Evolutionary conservation across 1,284 basidiomycete genomes (phyloP), one percentile per base, ranked within the genome.

Genomic region (Ustilago curta): DNA sequence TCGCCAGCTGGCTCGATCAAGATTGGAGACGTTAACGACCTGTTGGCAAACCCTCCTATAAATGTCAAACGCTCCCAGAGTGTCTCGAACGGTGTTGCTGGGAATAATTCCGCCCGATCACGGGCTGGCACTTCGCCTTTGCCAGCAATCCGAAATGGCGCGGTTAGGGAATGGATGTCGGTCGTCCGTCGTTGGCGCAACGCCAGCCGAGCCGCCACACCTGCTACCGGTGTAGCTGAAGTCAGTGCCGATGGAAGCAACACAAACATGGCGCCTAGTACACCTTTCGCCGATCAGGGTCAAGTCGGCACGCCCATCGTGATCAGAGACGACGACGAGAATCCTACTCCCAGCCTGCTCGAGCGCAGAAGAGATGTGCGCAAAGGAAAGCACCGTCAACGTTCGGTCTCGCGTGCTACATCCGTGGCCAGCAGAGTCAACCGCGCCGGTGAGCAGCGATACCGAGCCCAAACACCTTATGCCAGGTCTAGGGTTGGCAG

Each of bases 21-120:
- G 43, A 29, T 60, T 3, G 53, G 54, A 43, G 25, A 60, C 31
- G 29, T 60, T 23, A 21, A 11, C 19, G 58, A 67, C 31, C 51
- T 67, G 0, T 23, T 67, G 42, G 35, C 5, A 14, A 29, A 45
- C 7, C 25, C 47, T 29, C 27, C 42, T 16, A 11, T 37, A 12
- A 19, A 11, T 1, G 11, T 27, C 18, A 64, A 64, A 51, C 37
- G 37, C 23, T 44, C 39, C 11, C 21, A 4, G 11, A 51, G 32
- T 25, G 19, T 9, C 6, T n/a, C 8, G 19, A 9, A 18, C 12
- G 35, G 16, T 14, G 31, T 16, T 31, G 32, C 14, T 6, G 14
- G 44, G 23, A 48, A 19, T n/a, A n/a, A 4, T 18, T 8, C 18
- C 27, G 27, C 21, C 47, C 11, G 16, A 12, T 48, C 45, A 8